These are phyloP conservation scores for Meredithiella fracta DNA, from an alignment of 2,329 filamentous ascomycete species.

Conservation along the genomic window DNA sequence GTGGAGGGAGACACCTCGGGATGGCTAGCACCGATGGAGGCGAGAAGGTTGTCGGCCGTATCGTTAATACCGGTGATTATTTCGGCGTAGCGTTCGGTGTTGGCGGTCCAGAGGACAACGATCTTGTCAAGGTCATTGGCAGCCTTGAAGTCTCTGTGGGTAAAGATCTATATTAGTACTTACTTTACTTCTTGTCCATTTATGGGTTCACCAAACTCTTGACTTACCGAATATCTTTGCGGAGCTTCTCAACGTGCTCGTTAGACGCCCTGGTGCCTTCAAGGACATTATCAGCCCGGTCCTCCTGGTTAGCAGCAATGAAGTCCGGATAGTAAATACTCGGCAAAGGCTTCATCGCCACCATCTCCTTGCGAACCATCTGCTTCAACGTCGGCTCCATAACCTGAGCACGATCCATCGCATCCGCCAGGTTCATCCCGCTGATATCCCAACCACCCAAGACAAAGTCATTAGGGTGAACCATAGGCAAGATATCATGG, in stretches of 20 bases:
- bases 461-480: conserved; percentile 88
- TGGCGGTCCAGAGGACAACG: conserved; percentile 95
- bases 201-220: not conserved
- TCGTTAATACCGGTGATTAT: conserved; percentile 82
- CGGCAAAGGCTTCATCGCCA: conserved; percentile 69
- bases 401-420: conserved; percentile 92
- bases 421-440: conserved; percentile 67
- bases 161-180: not conserved
- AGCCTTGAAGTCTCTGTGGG: conserved; percentile 65
- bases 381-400: conserved; percentile 89
- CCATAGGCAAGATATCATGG: conserved; percentile 86
- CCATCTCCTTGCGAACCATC: conserved; percentile 85
- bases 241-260: conserved; percentile 84
- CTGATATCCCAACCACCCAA: conserved; percentile 98
- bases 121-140: conserved; percentile 79
- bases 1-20: conserved; percentile 89
- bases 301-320: conserved; percentile 96
- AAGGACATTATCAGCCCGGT: conserved; percentile 81
- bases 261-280: conserved; percentile 67
- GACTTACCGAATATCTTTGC: conserved; percentile 56
- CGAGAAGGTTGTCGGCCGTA: conserved; percentile 83
- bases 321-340: conserved; percentile 99
- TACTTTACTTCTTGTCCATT: too few relatives aligned
- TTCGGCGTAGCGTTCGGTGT: conserved; percentile 93
- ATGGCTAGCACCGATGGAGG: conserved; percentile 72